Base-by-base conservation (phyloP, 1,139 yeast species). In the Geotrichum macrosporum region DNA sequence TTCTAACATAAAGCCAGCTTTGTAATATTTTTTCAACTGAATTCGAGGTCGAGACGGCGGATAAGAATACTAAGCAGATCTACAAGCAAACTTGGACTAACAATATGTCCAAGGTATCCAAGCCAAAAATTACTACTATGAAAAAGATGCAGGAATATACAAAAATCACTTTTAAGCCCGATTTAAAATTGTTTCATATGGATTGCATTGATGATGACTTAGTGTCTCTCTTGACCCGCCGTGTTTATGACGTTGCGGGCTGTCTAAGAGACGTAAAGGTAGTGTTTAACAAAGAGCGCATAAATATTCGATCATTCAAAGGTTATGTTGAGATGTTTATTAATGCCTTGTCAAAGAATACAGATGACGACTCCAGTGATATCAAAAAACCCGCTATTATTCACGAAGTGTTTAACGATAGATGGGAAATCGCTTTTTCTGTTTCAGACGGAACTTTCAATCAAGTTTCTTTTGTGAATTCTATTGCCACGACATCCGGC, bases 401-500 rank as follows among this genome's bases (percentile, higher is more conserved):
- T 20, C 87, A 88, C 62, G 95, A 87, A 64, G 77, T 79, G 30
- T 68, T 88, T 44, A 78, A 75, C 55, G 83, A 79, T 48, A 76
- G 96, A 55, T 94, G 98, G 98, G 99, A 94, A 66, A 68, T 92
- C 52, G 98, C 96, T 0, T 89, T 94, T 70, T 92, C 96, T 1
- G 85, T 88, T 1, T 85, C 96, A 43, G 96, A 89, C 60, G 94
- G 94, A 3, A 53, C 57, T 4, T 94, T 94, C 67, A 86, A 87
- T 57, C 98, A 94, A 64, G 94, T 94, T 35, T 88, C 97, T 42
- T 94, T 94, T 69, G 98, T 92, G 20, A 94, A 94, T 63, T 88
- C 96, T 3, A 94, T 94, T 62, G 98, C 98, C 0, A 94, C 99
- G 0, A 92, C 98, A 0, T 72, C 89, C 1, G 99, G 98, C 52